These are phyloP conservation scores for Thozetella sp. DNA, from an alignment of 495 filamentous ascomycete species.

Conservation along the genomic window DNA sequence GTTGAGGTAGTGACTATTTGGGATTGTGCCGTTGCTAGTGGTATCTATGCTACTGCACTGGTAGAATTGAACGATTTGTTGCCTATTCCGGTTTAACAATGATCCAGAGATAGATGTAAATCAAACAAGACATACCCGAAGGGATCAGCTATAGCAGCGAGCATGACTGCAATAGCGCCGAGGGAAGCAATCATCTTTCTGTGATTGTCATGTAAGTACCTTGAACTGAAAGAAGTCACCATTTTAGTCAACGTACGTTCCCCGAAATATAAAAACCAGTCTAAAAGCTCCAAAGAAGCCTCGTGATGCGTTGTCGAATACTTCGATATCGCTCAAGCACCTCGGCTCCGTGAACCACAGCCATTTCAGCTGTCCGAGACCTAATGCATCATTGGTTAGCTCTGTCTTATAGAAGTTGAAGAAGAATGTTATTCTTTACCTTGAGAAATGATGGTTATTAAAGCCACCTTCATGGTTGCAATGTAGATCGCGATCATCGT, in stretches of 20 bases:
- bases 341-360: slow-evolving; percentile 28
- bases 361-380: slow-evolving; percentile 30
- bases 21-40: too few relatives aligned
- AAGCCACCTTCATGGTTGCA: slow-evolving; percentile 21
- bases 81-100: too few relatives aligned
- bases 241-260: too few relatives aligned
- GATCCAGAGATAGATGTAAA: too few relatives aligned
- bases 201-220: too few relatives aligned
- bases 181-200: slow-evolving; percentile 14
- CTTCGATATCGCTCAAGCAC: slow-evolving; percentile 13
- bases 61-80: slow-evolving; percentile 17
- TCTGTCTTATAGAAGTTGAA: too few relatives aligned
- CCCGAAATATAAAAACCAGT: slow-evolving; percentile 15
- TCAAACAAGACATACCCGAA: too few relatives aligned
- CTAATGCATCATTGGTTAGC: too few relatives aligned
- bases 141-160: slow-evolving; percentile 17
- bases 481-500: slow-evolving; percentile 23
- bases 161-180: slow-evolving; percentile 15
- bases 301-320: slow-evolving; percentile 18
- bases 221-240: too few relatives aligned
- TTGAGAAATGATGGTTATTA: slow-evolving; percentile 17
- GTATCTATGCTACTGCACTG: too few relatives aligned
- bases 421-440: too few relatives aligned
- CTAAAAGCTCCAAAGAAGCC: slow-evolving; percentile 15
- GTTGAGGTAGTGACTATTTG: too few relatives aligned